phyloP scores from a whole-genome alignment of 305 asterid genomes.

The Rubia tinctorum region DNA sequence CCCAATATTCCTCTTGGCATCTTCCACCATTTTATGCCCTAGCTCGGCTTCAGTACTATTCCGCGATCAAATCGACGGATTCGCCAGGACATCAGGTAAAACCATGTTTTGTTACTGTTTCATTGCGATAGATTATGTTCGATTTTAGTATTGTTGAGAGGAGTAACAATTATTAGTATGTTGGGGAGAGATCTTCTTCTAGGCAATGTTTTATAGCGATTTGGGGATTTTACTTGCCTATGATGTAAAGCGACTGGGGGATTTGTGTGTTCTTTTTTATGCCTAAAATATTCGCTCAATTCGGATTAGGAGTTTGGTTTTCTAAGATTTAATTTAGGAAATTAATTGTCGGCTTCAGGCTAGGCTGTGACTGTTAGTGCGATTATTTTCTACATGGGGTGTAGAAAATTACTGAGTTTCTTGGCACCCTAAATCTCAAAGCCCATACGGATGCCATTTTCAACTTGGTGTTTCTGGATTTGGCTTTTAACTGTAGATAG shows the following conservation, averaged over 20 bases:
- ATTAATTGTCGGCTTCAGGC: neutral
- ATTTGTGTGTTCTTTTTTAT: neutral
- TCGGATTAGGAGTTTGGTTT: neutral
- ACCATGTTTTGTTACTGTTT: neutral
- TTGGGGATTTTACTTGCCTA: neutral
- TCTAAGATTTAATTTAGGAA: neutral
- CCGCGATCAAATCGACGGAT: neutral
- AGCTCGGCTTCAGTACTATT: neutral
- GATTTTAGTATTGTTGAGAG: neutral
- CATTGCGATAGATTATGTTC: neutral
- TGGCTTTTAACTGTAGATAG: neutral
- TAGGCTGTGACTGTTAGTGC: neutral
- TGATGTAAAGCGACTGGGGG: neutral
- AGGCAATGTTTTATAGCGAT: neutral
- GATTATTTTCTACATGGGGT: neutral
- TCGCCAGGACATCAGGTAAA: neutral
- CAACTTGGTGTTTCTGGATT: neutral
- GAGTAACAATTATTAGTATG: neutral
- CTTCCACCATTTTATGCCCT: conserved; percentile 7
- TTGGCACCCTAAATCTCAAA: neutral
- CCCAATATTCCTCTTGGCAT: neutral
- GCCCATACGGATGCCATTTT: neutral
- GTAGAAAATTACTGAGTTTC: neutral
- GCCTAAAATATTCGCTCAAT: neutral
- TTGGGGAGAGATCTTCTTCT: neutral